Evolutionary conservation across 164 flowering plant species (phyloP).

Genomic region (Nymphaea thermarum): DNA sequence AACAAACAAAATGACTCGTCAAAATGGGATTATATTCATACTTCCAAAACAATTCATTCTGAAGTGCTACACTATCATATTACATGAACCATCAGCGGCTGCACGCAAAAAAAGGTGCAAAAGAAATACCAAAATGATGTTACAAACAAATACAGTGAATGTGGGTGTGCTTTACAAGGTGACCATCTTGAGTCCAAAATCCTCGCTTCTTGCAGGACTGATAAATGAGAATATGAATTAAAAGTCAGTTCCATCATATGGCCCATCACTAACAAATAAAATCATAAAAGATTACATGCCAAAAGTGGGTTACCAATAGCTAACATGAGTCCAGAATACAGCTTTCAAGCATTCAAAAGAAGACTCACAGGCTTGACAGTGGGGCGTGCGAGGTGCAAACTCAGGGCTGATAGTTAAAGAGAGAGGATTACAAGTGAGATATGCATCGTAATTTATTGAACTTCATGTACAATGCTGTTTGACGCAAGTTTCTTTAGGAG

Average conservation of each 20-base stretch:
- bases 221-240: background rate
- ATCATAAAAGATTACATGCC: background rate
- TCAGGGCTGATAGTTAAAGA: too few relatives aligned
- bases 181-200: background rate
- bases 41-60: too few relatives aligned
- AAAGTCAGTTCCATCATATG: background rate
- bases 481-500: too few relatives aligned
- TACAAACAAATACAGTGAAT: too few relatives aligned
- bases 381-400: too few relatives aligned
- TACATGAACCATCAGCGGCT: too few relatives aligned
- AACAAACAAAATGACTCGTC: too few relatives aligned
- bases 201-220: background rate
- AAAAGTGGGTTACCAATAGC: background rate
- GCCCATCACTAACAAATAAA: background rate
- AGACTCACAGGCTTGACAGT: background rate
- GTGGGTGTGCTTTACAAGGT: background rate
- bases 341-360: background rate
- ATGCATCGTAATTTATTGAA: background rate
- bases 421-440: background rate
- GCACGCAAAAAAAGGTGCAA: too few relatives aligned
- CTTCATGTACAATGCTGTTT: background rate
- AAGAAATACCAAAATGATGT: too few relatives aligned
- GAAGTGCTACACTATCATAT: too few relatives aligned
- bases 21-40: too few relatives aligned
- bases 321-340: background rate